Evolutionary conservation across 2,329 filamentous ascomycete genomes (phyloP).

Genomic region (Aspergillus eucalypticola): DNA sequence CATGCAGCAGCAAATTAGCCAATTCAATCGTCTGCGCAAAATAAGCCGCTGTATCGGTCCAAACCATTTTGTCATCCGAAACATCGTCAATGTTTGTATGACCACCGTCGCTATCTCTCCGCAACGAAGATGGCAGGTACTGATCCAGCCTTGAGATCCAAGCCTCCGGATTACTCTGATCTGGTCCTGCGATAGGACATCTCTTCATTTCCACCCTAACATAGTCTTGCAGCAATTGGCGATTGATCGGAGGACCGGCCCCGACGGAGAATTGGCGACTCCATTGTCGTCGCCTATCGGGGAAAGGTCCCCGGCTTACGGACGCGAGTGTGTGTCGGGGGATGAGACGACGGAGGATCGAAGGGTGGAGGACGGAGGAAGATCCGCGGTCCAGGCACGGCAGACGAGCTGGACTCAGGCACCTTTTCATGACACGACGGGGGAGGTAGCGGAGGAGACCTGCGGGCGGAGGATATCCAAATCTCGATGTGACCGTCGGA

Average conservation of each 20-base stretch:
- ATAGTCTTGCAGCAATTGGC: constrained; percentile 21
- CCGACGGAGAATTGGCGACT: constrained; percentile 21
- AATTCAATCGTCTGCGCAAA: constrained; percentile 33
- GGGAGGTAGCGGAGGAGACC: constrained; percentile 26
- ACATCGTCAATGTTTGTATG: background rate
- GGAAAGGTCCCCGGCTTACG: constrained; percentile 11
- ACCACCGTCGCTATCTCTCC: constrained; percentile 12
- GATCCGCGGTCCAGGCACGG: constrained; percentile 35
- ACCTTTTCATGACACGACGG: constrained; percentile 47
- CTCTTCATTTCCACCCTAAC: constrained; percentile 11
- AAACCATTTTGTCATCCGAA: constrained; percentile 4
- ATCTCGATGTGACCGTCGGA: constrained; percentile 28
- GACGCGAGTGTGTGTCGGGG: constrained; percentile 9
- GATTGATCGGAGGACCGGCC: constrained; percentile 19
- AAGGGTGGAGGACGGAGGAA: constrained; percentile 17
- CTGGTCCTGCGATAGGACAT: constrained; percentile 21
- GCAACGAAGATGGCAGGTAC: constrained; percentile 33
- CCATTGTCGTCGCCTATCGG: constrained; percentile 24
- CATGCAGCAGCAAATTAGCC: constrained; percentile 33
- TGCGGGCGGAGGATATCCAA: constrained; percentile 30
- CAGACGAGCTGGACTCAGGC: constrained; percentile 38
- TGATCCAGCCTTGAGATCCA: constrained; percentile 40
- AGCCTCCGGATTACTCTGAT: constrained; percentile 26
- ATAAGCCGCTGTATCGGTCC: constrained; percentile 15
- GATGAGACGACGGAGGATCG: constrained; percentile 7